Evolutionary conservation across 169 alveolate genomes (phyloP).

Genomic region (Plasmodium knowlesi): DNA sequence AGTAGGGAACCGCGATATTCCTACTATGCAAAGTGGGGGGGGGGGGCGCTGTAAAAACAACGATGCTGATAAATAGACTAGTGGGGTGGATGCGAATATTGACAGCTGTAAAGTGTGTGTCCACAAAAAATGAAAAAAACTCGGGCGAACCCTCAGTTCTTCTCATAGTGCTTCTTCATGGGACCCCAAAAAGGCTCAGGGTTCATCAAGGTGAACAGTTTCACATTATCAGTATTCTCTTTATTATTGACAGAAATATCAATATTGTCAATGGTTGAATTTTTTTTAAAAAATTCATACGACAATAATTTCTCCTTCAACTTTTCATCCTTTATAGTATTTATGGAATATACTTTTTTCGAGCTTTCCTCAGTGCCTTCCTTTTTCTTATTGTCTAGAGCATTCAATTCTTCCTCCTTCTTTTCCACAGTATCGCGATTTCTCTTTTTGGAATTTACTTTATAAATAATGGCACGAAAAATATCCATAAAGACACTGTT

Average conservation of each 20-base stretch:
- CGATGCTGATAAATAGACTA: background rate
- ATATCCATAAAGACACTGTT: constrained; percentile 91
- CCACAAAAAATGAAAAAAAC: background rate
- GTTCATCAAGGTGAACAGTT: constrained; percentile 56
- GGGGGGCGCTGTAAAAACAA: background rate
- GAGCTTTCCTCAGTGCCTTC: background rate
- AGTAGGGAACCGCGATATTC: background rate
- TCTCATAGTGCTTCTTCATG: constrained; percentile 62
- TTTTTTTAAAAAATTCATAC: constrained; percentile 69
- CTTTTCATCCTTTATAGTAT: constrained; percentile 67
- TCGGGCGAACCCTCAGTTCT: background rate
- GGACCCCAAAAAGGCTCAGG: constrained; percentile 78
- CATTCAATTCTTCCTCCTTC: background rate
- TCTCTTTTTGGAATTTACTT: constrained; percentile 57
- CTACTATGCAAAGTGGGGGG: background rate
- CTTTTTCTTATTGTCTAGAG: background rate
- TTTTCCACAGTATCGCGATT: background rate
- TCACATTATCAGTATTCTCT: background rate
- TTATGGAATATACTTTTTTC: constrained; percentile 54
- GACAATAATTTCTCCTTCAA: constrained; percentile 47
- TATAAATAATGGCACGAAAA: constrained; percentile 76
- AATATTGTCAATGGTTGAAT: constrained; percentile 48
- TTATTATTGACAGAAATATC: constrained; percentile 24
- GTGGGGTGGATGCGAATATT: background rate
- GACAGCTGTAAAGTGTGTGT: background rate